Base-by-base conservation (phyloP, 495 filamentous ascomycete genomes). In the Aspergillus leporis region DNA sequence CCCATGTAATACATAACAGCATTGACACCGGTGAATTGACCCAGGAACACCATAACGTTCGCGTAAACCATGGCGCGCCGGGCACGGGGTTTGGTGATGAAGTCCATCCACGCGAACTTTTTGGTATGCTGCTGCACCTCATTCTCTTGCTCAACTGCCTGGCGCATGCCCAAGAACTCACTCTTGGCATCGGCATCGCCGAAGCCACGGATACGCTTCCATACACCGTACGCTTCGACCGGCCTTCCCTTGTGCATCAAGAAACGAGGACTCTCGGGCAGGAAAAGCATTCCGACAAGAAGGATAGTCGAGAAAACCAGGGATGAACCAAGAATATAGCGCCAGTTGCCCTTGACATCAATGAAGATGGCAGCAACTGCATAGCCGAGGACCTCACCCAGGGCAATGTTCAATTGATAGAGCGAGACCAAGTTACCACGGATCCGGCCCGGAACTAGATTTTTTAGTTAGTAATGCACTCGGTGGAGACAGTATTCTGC, bases 1-100 rank as follows among this genome's bases (percentile, higher is more conserved):
- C 76, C 72, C 84, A 85, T 85, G 69, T 86, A 86, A 68, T 87
- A 86, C 77, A 85, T 83, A 49, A 87, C 77, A 5, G 81, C 80
- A 58, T 85, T 85, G 46, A 86, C 80, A 46, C 84, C 83, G 6
- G 83, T 85, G 56, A 86, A 78, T 58, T 87, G 84, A 4, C 83
- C 84, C 0, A 86, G 74, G 61, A 87, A 77, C 57, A 86, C 78
- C 83, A 86, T 86, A 49, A 82, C 77, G 51, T 85, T 85, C 53
- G 83, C 84, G 61, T 85, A 85, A 57, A 86, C 66, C 51, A 86
- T 74, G 21, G 85, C 83, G 30, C 84, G 77, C n/a, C 83, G 78
- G 16, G 80, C 81, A 46, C 85, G 76, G 13, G 80, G 78, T 22
- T 79, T 74, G 32, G 81, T 86, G 72, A 86, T 79, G 73, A 87